Base-by-base conservation (phyloP, 257 asterid species). In the Jacaranda mimosifolia region DNA sequence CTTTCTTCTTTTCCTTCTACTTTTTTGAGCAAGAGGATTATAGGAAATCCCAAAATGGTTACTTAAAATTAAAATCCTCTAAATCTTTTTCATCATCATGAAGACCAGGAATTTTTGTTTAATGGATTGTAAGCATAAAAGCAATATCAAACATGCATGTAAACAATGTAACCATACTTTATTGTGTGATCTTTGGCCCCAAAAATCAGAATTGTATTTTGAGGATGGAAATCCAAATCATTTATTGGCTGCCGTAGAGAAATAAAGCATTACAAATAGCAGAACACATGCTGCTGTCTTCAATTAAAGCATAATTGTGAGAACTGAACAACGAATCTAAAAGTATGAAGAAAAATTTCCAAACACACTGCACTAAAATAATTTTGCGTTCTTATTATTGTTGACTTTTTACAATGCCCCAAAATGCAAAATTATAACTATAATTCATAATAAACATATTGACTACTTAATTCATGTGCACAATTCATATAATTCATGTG, bases 161-260 rank as follows among this genome's bases (percentile, higher is more conserved):
- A n/a, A n/a, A n/a, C n/a, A 72, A 58, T 51, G 51, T 71, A 64
- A 65, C 14, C 89, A 63, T 89, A 93, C 98, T 93, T 93, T 83
- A 93, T 93, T 21, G 97, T 93, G 91, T 80, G 96, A 71, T 93
- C 98, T 82, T 93, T 93, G 81, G 96, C 92, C 83, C 96, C 98
- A 36, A 97, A 91, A 82, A 91, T 86, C 78, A 93, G 88, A 81
- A 93, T 81, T 57, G 92, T 72, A 80, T 87, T 91, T 73, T 83
- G 96, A 85, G 98, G 97, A 88, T 92, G 97, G 89, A 92, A 92
- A 79, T 92, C 97, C 91, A 92, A 80, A 83, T 92, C 97, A 87
- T 89, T 93, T 78, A 91, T 85, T 48, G 98, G 96, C 98, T 91
- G 98, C 94, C 83, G 63, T 58, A 65, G 73, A 39, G 55, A 85